A percentile compares a stretch with the other conserved stretches of the same genome.
phyloP scores from a whole-genome alignment of 495 filamentous ascomycete species.

The Mycothermus thermophilus region DNA sequence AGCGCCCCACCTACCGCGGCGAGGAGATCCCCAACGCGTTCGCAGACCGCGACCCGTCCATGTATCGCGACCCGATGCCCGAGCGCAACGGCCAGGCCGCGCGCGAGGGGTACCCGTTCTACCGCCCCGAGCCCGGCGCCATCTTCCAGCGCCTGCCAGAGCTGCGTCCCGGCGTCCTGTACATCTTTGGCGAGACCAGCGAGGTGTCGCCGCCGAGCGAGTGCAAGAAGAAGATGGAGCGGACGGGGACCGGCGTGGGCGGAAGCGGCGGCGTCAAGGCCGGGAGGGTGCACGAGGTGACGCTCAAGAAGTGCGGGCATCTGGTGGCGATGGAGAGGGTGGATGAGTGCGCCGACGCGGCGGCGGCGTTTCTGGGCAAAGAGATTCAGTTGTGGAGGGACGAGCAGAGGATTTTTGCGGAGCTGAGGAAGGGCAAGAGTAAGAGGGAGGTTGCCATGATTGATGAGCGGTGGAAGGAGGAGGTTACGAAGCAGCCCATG shows the following conservation, averaged over 20 bases:
- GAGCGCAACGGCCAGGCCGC: background rate
- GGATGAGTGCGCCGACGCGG: slow-evolving; percentile 46
- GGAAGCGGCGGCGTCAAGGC: slow-evolving; percentile 50
- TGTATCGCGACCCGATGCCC: slow-evolving; percentile 7
- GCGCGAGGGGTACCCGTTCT: slow-evolving; percentile 42
- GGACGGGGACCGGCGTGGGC: slow-evolving; percentile 50
- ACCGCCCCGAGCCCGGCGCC: slow-evolving; percentile 53
- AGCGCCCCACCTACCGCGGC: slow-evolving; percentile 24
- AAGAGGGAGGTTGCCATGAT: slow-evolving; percentile 40
- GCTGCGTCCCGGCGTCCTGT: slow-evolving; percentile 68
- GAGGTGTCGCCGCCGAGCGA: slow-evolving; percentile 42
- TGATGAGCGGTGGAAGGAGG: slow-evolving; percentile 12
- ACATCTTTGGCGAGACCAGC: slow-evolving; percentile 59
- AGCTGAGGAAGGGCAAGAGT: slow-evolving; percentile 28
- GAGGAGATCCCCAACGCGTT: too few species aligned
- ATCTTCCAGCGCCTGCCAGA: slow-evolving; percentile 51
- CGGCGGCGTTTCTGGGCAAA: slow-evolving; percentile 45
- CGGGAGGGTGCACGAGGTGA: slow-evolving; percentile 57
- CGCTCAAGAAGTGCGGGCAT: slow-evolving; percentile 59
- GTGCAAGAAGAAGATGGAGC: slow-evolving; percentile 43
- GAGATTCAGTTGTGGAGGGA: slow-evolving; percentile 51
- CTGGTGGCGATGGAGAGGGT: slow-evolving; percentile 73
- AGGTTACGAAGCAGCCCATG: too few species aligned
- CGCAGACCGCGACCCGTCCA: slow-evolving; percentile 7
- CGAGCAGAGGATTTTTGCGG: slow-evolving; percentile 46